phyloP scores from a whole-genome alignment of 1,284 basidiomycete species.

The Ganoderma leucocontextum region DNA sequence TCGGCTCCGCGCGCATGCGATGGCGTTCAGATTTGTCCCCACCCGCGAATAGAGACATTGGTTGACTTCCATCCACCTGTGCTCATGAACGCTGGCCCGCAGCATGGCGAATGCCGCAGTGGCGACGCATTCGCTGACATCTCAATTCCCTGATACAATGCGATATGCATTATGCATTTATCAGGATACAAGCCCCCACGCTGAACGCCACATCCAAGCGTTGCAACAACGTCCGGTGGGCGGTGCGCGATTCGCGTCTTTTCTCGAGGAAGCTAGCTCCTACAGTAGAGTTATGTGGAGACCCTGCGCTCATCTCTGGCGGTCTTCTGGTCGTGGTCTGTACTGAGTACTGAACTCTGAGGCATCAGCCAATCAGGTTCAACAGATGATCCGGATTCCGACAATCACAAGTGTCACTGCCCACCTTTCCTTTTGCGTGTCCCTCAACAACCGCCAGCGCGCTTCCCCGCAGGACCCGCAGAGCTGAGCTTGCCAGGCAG shows the following conservation, averaged over 20 bases:
- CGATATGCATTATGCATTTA: neutral
- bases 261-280: neutral
- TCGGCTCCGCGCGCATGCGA: neutral
- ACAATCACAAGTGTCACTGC: slow-evolving; percentile 23
- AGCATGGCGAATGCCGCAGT: neutral
- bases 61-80: neutral
- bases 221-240: neutral
- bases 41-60: neutral
- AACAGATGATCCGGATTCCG: slow-evolving; percentile 13
- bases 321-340: slow-evolving; percentile 8
- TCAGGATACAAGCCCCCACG: neutral
- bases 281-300: slow-evolving; percentile 13
- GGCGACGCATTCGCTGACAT: neutral
- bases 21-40: neutral
- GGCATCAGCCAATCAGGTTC: slow-evolving; percentile 10
- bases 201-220: neutral
- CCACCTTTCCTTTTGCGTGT: slow-evolving; percentile 9
- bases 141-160: neutral
- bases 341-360: neutral
- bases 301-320: neutral
- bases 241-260: neutral
- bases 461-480: neutral
- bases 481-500: neutral
- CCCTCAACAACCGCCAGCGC: neutral
- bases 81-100: neutral